phyloP scores from a whole-genome alignment of 2,329 filamentous ascomycete species.

The Coleophoma crateriformis region DNA sequence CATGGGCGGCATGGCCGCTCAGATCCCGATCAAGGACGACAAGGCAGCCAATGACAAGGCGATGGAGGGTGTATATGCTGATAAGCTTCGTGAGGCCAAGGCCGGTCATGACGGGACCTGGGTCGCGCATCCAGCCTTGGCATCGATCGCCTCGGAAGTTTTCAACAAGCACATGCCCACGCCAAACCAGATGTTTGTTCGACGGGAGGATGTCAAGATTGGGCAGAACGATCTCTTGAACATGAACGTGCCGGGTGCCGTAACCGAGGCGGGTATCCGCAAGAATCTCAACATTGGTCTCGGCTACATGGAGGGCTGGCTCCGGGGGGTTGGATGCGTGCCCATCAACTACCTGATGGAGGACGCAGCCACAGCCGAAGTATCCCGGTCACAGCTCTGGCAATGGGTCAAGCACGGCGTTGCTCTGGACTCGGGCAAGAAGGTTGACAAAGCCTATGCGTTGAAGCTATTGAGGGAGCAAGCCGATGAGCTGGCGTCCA shows the following conservation, averaged over 20 bases:
- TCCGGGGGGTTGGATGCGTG: constrained; percentile 89
- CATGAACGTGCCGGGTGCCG: constrained; percentile 90
- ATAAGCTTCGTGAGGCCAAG: constrained; percentile 93
- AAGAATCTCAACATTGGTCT: constrained; percentile 98
- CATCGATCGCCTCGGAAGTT: constrained; percentile 79
- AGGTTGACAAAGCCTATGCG: constrained; percentile 87
- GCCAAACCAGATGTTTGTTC: constrained; percentile 89
- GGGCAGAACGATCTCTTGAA: constrained; percentile 88
- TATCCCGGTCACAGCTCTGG: constrained; percentile 91
- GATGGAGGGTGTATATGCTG: constrained; percentile 87
- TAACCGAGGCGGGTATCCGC: constrained; percentile 91
- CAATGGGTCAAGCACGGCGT: constrained; percentile 81
- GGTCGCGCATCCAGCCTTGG: constrained; percentile 94
- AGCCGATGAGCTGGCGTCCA: constrained; percentile 66
- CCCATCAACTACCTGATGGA: constrained; percentile 99
- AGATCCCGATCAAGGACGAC: constrained; percentile 98
- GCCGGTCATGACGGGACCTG: constrained; percentile 95
- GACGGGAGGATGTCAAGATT: constrained; percentile 84
- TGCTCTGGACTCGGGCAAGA: constrained; percentile 80
- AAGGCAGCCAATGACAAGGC: constrained; percentile 84
- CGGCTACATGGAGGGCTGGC: constrained; percentile 98
- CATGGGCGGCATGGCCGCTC: constrained; percentile 98
- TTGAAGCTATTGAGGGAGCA: constrained; percentile 83
- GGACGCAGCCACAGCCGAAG: constrained; percentile 94
- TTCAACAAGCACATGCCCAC: constrained; percentile 99